A percentile compares a stretch with the other conserved stretches of the same genome.
Conservation (phyloP, 441 rosid species). For the Populus hybrid region DNA sequence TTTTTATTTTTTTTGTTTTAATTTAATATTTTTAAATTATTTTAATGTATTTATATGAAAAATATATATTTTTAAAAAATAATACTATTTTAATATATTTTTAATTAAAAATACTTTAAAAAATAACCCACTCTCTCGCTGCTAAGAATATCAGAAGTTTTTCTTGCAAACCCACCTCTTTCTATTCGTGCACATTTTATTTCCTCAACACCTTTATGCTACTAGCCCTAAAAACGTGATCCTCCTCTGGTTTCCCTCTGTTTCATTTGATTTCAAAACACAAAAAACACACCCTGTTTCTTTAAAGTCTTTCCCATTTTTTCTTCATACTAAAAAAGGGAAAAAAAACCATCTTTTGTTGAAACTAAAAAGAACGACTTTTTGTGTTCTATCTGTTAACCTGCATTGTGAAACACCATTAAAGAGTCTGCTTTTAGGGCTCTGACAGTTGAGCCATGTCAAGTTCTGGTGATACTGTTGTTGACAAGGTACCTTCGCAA, state of each 20-base stretch:
- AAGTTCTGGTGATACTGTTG: neutral
- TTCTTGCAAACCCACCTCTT: too few species aligned
- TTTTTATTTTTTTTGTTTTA: too few species aligned
- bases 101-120: too few species aligned
- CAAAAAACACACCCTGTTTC: neutral
- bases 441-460: neutral
- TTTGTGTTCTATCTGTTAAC: neutral
- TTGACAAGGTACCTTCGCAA: neutral
- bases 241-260: too few species aligned
- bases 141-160: too few species aligned
- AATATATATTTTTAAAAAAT: too few species aligned
- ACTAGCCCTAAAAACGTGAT: neutral
- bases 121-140: too few species aligned
- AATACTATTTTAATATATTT: too few species aligned
- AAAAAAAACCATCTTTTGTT: too few species aligned
- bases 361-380: neutral
- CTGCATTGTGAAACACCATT: neutral
- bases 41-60: too few species aligned
- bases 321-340: neutral
- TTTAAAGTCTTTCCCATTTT: neutral
- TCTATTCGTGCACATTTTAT: neutral
- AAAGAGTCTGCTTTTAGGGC: neutral
- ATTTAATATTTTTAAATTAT: too few species aligned
- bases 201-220: neutral
- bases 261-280: too few species aligned